Evolutionary conservation across 768 basidiomycete genomes (phyloP).

Genomic region (Chalciporus sphaerocephalus): DNA sequence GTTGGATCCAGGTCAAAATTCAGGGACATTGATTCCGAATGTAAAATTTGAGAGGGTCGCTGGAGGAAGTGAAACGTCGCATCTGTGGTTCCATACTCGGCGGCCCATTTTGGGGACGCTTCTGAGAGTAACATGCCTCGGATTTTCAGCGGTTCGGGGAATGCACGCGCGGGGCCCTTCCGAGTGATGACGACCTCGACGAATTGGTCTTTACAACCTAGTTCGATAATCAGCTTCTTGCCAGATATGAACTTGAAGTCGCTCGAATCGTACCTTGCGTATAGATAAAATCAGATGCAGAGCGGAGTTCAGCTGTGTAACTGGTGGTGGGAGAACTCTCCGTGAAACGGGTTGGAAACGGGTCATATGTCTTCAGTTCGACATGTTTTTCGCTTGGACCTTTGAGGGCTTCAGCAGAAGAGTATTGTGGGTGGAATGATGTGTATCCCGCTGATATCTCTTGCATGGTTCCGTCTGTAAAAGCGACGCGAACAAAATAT

Average conservation of each 20-base stretch:
- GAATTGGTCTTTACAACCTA: neutral
- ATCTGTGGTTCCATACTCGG: too few relatives aligned
- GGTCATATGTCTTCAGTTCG: neutral
- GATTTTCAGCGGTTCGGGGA: too few relatives aligned
- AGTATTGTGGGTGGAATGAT: conserved; percentile 1
- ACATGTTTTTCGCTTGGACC: neutral
- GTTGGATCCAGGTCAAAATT: too few relatives aligned
- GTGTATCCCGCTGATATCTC: conserved; percentile 8
- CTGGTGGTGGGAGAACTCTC: neutral
- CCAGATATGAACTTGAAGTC: neutral
- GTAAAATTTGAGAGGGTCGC: too few relatives aligned
- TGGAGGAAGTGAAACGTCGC: too few relatives aligned
- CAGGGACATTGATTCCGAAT: too few relatives aligned
- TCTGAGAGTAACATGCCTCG: neutral
- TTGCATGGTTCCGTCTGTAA: neutral
- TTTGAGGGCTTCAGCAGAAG: neutral
- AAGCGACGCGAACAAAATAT: conserved; percentile 6
- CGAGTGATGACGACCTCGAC: conserved; percentile 4
- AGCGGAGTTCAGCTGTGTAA: conserved; percentile 5
- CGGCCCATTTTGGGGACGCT: conserved; percentile 7
- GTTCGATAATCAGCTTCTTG: neutral
- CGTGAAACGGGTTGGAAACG: neutral
- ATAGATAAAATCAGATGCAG: neutral
- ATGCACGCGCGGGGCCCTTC: too few relatives aligned
- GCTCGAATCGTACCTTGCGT: neutral